Evolutionary conservation across 306 rosid species (phyloP).

Genomic region (Rubus parviflorus): DNA sequence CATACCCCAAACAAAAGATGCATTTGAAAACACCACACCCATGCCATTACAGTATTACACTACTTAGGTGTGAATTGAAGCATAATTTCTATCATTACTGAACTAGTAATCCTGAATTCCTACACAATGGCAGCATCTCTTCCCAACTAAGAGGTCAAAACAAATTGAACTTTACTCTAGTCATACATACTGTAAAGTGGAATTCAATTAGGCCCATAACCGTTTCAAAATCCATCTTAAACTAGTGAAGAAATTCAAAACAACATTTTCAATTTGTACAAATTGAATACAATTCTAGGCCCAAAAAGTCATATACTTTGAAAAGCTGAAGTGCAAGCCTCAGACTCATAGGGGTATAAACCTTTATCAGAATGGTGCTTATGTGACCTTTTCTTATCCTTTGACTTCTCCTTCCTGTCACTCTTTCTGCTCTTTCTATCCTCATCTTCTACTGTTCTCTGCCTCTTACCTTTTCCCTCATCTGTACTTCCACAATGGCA

Average conservation of each 20-base stretch:
- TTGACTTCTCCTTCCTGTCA: slow-evolving; percentile 63
- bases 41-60: neutral
- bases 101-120: neutral
- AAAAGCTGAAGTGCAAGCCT: neutral
- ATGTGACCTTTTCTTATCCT: slow-evolving; percentile 55
- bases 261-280: neutral
- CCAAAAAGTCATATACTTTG: neutral
- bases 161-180: neutral
- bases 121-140: too few species aligned
- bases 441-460: slow-evolving; percentile 52
- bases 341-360: neutral
- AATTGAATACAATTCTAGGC: neutral
- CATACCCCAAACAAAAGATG: neutral
- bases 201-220: neutral
- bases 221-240: neutral
- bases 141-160: neutral
- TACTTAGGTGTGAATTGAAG: neutral
- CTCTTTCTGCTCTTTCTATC: slow-evolving; percentile 56
- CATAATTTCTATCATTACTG: neutral
- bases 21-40: neutral
- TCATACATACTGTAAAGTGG: neutral
- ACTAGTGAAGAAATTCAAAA: neutral
- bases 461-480: slow-evolving; percentile 68
- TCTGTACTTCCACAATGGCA: slow-evolving; percentile 41
- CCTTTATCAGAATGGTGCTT: slow-evolving; percentile 45